phyloP scores from a whole-genome alignment of 2,329 filamentous ascomycete genomes.

The Fusarium coicis region DNA sequence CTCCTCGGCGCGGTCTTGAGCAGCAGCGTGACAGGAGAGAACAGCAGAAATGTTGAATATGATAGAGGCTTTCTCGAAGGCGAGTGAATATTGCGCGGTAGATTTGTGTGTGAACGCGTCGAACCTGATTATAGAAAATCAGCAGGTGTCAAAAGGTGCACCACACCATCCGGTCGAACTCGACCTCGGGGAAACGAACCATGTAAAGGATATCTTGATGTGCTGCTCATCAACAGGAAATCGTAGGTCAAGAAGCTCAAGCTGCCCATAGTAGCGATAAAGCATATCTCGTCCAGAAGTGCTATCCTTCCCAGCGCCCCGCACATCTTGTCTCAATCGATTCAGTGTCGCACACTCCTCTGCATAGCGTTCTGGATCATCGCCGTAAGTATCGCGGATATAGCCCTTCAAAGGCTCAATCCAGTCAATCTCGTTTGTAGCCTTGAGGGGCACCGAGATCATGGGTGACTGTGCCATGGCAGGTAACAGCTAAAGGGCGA shows the following conservation, averaged over 20 bases:
- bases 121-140: slow-evolving; percentile 71
- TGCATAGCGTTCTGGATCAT: slow-evolving; percentile 94
- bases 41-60: slow-evolving; percentile 99
- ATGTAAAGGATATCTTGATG: slow-evolving; percentile 98
- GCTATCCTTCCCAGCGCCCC: slow-evolving; percentile 96
- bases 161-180: neutral
- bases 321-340: slow-evolving; percentile 96
- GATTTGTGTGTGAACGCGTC: slow-evolving; percentile 99
- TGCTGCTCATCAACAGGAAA: slow-evolving; percentile 99
- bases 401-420: slow-evolving; percentile 90
- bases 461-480: slow-evolving; percentile 88
- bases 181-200: slow-evolving; percentile 64
- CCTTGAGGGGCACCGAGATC: slow-evolving; percentile 93
- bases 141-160: slow-evolving; percentile 3
- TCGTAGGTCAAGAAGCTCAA: slow-evolving; percentile 91
- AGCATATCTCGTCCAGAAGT: slow-evolving; percentile 91
- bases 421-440: slow-evolving; percentile 99
- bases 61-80: slow-evolving; percentile 98
- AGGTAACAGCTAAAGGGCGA: slow-evolving; percentile 26
- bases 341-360: slow-evolving; percentile 97
- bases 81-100: slow-evolving; percentile 95
- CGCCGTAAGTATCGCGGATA: slow-evolving; percentile 92
- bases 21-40: slow-evolving; percentile 92
- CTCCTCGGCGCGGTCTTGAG: slow-evolving; percentile 92
- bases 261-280: slow-evolving; percentile 97